Evolutionary conservation across 176 grass and related monocot genomes (phyloP).

Genomic region (Paspalum vaginatum): DNA sequence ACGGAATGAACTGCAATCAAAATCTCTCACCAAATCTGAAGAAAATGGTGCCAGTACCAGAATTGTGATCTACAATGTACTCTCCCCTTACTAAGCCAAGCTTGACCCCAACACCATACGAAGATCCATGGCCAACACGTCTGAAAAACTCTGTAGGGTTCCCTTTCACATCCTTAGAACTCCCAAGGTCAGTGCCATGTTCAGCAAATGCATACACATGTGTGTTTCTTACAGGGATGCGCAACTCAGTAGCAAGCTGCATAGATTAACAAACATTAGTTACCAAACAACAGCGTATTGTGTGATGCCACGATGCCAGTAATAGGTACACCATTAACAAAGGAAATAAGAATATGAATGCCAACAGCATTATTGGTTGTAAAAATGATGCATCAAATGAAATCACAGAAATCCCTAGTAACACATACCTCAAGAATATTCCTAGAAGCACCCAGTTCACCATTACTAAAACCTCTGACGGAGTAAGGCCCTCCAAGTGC

Average conservation of each 20-base stretch:
- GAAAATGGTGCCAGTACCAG: conserved; percentile 81
- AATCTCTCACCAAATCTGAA: conserved; percentile 96
- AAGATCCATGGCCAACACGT: conserved; percentile 84
- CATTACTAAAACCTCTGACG: conserved; percentile 87
- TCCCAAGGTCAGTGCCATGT: conserved; percentile 92
- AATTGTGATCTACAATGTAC: conserved; percentile 93
- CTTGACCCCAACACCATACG: conserved; percentile 86
- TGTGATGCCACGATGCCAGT: not conserved
- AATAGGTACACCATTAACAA: not conserved
- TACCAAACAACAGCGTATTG: not conserved
- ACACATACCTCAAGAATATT: conserved; percentile 91
- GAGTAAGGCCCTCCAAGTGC: conserved; percentile 95
- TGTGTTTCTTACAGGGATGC: conserved; percentile 77
- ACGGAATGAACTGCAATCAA: conserved; percentile 34
- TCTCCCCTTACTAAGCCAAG: conserved; percentile 93
- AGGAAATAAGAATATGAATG: not conserved
- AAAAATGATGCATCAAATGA: not conserved
- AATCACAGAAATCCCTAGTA: not conserved
- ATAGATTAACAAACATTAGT: conserved; percentile 36
- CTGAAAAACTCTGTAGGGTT: conserved; percentile 95
- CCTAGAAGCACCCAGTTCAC: conserved; percentile 88
- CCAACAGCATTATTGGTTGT: not conserved
- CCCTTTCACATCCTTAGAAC: conserved; percentile 94
- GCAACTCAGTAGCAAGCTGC: conserved; percentile 80
- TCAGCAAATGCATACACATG: conserved; percentile 84